phyloP scores from a whole-genome alignment of 306 rosid species.

The Cucumis hystrix region DNA sequence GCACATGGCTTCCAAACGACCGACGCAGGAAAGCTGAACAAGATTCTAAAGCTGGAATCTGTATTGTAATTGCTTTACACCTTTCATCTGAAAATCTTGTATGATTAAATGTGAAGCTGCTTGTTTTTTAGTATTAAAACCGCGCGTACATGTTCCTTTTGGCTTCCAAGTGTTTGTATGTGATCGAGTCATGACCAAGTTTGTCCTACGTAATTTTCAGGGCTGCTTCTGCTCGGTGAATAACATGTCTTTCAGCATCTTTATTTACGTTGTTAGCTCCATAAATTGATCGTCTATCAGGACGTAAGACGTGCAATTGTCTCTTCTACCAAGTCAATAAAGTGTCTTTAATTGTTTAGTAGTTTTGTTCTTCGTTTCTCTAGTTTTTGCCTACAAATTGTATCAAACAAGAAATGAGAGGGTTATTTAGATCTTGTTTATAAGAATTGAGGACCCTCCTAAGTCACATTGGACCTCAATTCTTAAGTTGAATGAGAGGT shows the following conservation, averaged over 20 bases:
- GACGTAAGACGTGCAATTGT: background rate
- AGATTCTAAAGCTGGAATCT: background rate
- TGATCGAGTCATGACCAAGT: background rate
- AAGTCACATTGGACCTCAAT: too few relatives aligned
- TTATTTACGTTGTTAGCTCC: background rate
- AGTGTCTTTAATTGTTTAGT: background rate
- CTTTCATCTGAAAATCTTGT: background rate
- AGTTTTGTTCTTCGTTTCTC: background rate
- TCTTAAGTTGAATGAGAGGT: too few relatives aligned
- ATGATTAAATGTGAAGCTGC: background rate
- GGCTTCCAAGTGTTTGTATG: background rate
- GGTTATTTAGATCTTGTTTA: too few relatives aligned
- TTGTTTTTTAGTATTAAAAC: background rate
- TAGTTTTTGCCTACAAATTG: background rate
- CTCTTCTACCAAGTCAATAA: background rate
- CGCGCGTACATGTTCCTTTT: background rate
- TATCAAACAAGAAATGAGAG: background rate
- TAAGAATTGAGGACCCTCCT: too few relatives aligned
- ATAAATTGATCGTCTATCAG: background rate
- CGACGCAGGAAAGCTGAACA: constrained; percentile 13
- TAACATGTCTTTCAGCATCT: background rate
- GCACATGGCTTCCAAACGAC: constrained; percentile 60
- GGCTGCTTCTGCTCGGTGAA: background rate
- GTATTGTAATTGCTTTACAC: background rate
- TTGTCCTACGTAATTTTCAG: background rate